Evolutionary conservation across 23 red algal genomes (phyloP), one percentile per base, ranked within the genome.

Genomic region (Gracilaria domingensis): DNA sequence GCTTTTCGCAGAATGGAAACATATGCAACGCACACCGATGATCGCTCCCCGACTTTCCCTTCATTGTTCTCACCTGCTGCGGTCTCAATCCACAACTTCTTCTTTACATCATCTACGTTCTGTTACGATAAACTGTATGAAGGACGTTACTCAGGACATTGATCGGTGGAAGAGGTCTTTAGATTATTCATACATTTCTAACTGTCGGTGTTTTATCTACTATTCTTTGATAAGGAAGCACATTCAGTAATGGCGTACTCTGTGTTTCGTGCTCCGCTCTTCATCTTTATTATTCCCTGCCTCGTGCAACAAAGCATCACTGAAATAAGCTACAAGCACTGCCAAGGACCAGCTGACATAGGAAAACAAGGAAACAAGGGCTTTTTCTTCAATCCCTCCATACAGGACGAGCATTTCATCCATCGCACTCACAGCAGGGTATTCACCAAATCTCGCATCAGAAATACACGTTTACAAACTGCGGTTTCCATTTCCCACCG

Each of bases 281-380:
- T 77, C 16, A 30, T 77, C 0, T 25, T 50, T 50, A 30, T 25
- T 9, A 18, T 50, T 32, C 45, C 50, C 12, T 77, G 72, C 34
- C 72, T 77, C 2, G 72, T 70, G 34, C 29, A 45, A 11, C 58
- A 23, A 8, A 29, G 51, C 45, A 67, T n/a, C 18, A 1, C 81
- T 28, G 81, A 85, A 66, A 85, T 85, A 45, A 65, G 59, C 25
- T 85, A 69, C 37, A 71, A 47, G 45, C 59, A 66, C 20, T 85
- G 81, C 49, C 4, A 32, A 20, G 81, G 81, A 25, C 81, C 65
- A 8, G 81, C 81, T 14, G 81, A 85, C 18, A 85, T 67, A 42
- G 57, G 81, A n/a, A n/a, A n/a, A n/a, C n/a, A n/a, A n/a, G n/a
- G n/a, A 8, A 21, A 37, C 12, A 65, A 71, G 60, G 81, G 81